Conservation (phyloP, 805 yeast genomes). For the Debaryomyces castellii region DNA sequence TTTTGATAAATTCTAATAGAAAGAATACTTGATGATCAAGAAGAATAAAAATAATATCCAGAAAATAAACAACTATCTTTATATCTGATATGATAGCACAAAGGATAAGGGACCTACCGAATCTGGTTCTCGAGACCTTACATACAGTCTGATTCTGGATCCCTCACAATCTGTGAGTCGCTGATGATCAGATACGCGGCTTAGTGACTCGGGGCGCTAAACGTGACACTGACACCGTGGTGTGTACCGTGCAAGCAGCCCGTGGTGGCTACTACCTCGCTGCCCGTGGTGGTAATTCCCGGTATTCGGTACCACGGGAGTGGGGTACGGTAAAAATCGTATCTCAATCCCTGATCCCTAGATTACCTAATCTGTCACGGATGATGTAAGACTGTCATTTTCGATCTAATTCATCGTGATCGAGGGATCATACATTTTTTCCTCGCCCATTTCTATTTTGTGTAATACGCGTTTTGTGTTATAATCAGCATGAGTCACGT, state of each 20-base stretch:
- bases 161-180: background rate
- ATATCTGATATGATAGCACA: background rate
- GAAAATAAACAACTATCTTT: background rate
- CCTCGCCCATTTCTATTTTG: background rate
- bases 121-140: background rate
- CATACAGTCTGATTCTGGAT: conserved; percentile 1
- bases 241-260: background rate
- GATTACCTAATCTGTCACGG: background rate
- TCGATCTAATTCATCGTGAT: background rate
- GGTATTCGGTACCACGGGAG: background rate
- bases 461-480: background rate
- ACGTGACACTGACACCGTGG: background rate
- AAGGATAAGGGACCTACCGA: background rate
- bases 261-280: background rate
- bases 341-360: background rate
- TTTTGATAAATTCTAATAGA: background rate
- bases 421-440: background rate
- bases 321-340: background rate
- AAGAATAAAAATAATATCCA: background rate
- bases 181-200: background rate
- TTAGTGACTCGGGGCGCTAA: background rate
- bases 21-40: background rate
- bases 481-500: background rate
- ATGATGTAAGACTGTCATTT: background rate
- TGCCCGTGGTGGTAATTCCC: no score